Percentiles rank a stretch among this genome's conserved stretches.
Conservation (phyloP, 176 grass and related monocot genomes). For the Avena insularis region DNA sequence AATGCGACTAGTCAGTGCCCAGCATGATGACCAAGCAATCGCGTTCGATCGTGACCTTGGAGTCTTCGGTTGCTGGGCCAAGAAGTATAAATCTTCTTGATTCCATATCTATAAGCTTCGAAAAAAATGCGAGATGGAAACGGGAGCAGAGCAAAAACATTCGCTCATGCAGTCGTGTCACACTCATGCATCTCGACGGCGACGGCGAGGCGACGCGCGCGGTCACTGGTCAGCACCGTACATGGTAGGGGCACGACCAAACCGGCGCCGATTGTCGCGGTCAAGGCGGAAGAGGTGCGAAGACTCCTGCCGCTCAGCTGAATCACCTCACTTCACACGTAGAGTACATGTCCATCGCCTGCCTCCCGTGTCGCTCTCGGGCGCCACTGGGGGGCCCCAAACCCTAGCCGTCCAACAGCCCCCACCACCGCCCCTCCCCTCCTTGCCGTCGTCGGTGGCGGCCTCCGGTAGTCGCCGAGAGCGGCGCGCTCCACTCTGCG, state of each 20-base stretch:
- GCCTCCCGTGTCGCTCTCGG: too few relatives aligned
- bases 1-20: neutral
- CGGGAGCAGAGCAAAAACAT: too few relatives aligned
- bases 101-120: neutral
- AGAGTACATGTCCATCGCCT: too few relatives aligned
- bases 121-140: too few relatives aligned
- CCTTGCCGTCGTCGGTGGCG: too few relatives aligned
- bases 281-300: neutral
- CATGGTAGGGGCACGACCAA: neutral
- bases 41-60: neutral
- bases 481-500: too few relatives aligned
- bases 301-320: neutral
- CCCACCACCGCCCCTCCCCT: too few relatives aligned
- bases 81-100: neutral
- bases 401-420: too few relatives aligned
- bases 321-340: neutral
- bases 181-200: too few relatives aligned
- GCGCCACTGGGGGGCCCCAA: too few relatives aligned
- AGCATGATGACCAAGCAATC: neutral
- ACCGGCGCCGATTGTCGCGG: neutral
- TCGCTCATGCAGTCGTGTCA: too few relatives aligned
- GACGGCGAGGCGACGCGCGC: neutral
- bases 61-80: neutral
- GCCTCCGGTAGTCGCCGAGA: too few relatives aligned
- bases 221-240: neutral